Conservation (phyloP, 2,329 filamentous ascomycete species). For the Leptographium lundbergii region DNA sequence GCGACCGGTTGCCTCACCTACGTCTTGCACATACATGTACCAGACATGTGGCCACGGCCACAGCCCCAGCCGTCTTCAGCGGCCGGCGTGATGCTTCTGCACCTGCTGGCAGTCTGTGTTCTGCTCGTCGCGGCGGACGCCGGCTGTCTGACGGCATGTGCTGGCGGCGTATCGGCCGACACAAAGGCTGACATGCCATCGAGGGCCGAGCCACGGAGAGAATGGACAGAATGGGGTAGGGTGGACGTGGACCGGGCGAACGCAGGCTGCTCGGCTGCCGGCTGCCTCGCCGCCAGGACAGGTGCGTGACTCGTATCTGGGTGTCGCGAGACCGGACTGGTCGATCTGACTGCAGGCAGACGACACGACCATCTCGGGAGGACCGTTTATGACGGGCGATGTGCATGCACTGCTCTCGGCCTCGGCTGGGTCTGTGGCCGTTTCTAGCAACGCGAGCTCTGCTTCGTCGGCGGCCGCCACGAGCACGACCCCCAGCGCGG, state of each 20-base stretch:
- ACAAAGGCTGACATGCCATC: neutral
- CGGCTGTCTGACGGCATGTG: neutral
- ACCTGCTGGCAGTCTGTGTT: neutral
- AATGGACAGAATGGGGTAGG: too few relatives aligned
- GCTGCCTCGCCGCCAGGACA: neutral
- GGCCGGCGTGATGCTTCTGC: neutral
- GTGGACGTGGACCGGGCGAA: too few relatives aligned
- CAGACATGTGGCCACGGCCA: neutral
- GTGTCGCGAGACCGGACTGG: too few relatives aligned
- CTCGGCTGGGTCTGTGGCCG: neutral
- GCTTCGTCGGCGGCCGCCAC: neutral
- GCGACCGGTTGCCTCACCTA: too few relatives aligned
- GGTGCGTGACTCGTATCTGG: neutral
- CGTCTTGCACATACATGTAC: neutral
- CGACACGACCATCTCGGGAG: neutral
- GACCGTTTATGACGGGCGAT: too few relatives aligned
- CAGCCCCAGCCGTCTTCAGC: neutral
- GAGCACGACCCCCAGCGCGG: neutral
- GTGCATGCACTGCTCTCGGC: neutral
- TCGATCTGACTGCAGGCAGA: neutral
- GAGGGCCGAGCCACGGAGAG: too few relatives aligned
- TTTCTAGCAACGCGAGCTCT: neutral
- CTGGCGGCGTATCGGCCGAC: neutral
- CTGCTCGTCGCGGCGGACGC: neutral
- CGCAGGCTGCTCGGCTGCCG: too few relatives aligned